Evolutionary conservation across 495 filamentous ascomycete species (phyloP).

Genomic region (Xylona heveae): DNA sequence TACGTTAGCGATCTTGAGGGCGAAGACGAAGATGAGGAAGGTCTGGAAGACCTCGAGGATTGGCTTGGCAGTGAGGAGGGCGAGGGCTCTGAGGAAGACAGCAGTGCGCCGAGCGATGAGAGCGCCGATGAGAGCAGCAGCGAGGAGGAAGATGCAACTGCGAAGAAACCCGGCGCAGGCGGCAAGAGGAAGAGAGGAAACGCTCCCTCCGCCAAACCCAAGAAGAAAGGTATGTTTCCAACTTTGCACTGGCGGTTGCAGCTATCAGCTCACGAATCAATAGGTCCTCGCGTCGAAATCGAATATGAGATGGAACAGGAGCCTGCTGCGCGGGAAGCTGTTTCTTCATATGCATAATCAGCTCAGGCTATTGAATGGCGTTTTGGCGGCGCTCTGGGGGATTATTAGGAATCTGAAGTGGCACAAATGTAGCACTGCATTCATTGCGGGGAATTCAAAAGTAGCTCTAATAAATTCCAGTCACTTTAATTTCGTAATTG

Average conservation of each 20-base stretch:
- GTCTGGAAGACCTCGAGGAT: slow-evolving; percentile 52
- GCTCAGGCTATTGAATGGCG: no score
- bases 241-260: neutral
- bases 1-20: slow-evolving; percentile 58
- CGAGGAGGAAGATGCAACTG: slow-evolving; percentile 9
- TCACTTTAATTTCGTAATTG: no score
- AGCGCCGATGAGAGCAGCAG: slow-evolving; percentile 7
- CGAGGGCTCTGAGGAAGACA: slow-evolving; percentile 25
- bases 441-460: no score
- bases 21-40: slow-evolving; percentile 29
- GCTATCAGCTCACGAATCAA: neutral
- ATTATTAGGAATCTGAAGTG: no score
- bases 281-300: slow-evolving; percentile 22
- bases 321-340: slow-evolving; percentile 8
- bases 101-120: slow-evolving; percentile 18
- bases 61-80: slow-evolving; percentile 45
- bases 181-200: slow-evolving; percentile 24
- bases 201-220: slow-evolving; percentile 15
- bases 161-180: slow-evolving; percentile 18
- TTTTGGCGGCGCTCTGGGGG: no score
- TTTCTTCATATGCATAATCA: slow-evolving; percentile 10
- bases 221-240: slow-evolving; percentile 18
- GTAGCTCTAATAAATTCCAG: no score
- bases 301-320: slow-evolving; percentile 28
- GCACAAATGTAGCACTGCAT: no score